phyloP scores from a whole-genome alignment of 805 yeast species.

The Starmerella scarabaei region DNA sequence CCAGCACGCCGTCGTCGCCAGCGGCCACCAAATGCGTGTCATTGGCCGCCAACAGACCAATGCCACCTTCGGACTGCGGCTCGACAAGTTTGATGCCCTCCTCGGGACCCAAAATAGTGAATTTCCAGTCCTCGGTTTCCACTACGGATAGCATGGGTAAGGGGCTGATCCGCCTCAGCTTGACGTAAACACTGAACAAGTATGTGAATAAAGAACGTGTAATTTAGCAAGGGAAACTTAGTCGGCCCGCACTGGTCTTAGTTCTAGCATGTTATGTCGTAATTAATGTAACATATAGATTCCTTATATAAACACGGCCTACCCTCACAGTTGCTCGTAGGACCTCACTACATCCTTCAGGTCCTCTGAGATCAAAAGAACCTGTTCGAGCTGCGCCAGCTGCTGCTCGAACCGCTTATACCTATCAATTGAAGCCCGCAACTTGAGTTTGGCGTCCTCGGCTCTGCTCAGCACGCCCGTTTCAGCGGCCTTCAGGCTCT shows the following conservation, averaged over 20 bases:
- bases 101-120: slow-evolving; percentile 17
- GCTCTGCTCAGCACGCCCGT: slow-evolving; percentile 12
- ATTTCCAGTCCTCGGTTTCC: slow-evolving; percentile 20
- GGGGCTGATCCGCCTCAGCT: not conserved
- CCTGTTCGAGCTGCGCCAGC: slow-evolving; percentile 15
- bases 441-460: slow-evolving; percentile 6
- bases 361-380: slow-evolving; percentile 15
- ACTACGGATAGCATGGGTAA: slow-evolving; percentile 2
- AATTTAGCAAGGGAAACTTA: too few relatives aligned
- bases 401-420: slow-evolving; percentile 7
- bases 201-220: too few relatives aligned
- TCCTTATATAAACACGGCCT: too few relatives aligned
- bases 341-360: slow-evolving; percentile 12
- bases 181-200: not conserved
- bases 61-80: slow-evolving; percentile 1
- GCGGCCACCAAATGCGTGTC: slow-evolving; percentile 13
- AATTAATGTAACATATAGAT: too few relatives aligned
- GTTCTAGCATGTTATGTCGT: too few relatives aligned
- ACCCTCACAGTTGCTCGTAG: too few relatives aligned
- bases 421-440: slow-evolving; percentile 2
- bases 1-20: slow-evolving; percentile 10
- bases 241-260: too few relatives aligned
- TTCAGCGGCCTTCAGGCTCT: slow-evolving; percentile 7
- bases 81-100: slow-evolving; percentile 13
- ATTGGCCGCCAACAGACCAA: not conserved